phyloP scores from a whole-genome alignment of 306 rosid genomes.

The Canavalia gladiata region DNA sequence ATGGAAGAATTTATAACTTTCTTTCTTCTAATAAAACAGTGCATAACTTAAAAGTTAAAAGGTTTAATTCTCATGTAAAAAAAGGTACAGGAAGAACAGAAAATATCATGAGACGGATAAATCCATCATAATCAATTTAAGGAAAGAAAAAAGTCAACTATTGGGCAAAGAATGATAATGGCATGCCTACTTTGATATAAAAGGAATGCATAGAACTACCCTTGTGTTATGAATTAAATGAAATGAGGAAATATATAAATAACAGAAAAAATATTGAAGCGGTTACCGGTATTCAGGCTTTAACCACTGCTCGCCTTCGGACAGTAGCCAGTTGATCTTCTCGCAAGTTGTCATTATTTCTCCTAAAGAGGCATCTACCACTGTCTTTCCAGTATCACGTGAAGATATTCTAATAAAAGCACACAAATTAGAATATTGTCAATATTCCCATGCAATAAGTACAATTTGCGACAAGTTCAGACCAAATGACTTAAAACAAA shows the following conservation, averaged over 20 bases:
- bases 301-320: slow-evolving; percentile 92
- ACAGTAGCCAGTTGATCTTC: slow-evolving; percentile 94
- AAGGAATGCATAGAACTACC: neutral
- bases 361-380: slow-evolving; percentile 93
- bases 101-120: slow-evolving; percentile 1
- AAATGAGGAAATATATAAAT: slow-evolving; percentile 22
- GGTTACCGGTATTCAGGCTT: slow-evolving; percentile 90
- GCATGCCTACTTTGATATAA: neutral
- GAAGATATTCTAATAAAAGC: slow-evolving; percentile 75
- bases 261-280: slow-evolving; percentile 30
- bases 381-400: slow-evolving; percentile 94
- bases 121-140: slow-evolving; percentile 28
- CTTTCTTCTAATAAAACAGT: neutral
- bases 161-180: neutral
- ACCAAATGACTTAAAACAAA: slow-evolving; percentile 13
- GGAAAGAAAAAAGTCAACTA: slow-evolving; percentile 25
- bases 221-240: neutral
- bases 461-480: slow-evolving; percentile 17
- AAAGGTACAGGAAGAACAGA: slow-evolving; percentile 7
- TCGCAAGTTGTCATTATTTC: slow-evolving; percentile 96
- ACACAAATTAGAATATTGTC: slow-evolving; percentile 40
- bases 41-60: neutral
- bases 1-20: slow-evolving; percentile 5
- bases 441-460: slow-evolving; percentile 28
- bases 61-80: neutral